Evolutionary conservation across 352 stramenopile genomes (phyloP), one percentile per base, ranked within the genome.

Genomic region (Phytopythium aichiense): DNA sequence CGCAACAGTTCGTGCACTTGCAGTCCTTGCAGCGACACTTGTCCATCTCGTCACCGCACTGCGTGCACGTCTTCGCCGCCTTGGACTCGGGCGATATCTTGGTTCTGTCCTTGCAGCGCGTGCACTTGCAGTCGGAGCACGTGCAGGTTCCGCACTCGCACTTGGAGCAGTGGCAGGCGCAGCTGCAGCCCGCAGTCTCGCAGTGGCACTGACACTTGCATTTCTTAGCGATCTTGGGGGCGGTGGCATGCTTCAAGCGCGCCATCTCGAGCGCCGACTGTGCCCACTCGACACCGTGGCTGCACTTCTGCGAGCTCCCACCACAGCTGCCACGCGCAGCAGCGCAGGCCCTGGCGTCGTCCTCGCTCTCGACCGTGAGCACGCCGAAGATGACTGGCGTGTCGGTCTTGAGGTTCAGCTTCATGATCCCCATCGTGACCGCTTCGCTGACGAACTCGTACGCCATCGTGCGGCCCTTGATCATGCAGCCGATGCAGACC

Each of bases 391-490:
- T 69, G 23, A 94, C 79, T 13, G 89, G 86, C 37, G 76, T 86
- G n/a, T 83, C 77, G 2, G 88, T 98, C 69, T 91, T 86, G 42
- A 99, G 75, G 61, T 94, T 94, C 49, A 99, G 91, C 71, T 96
- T 91, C 96, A 99, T 99, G 62, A 99, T 89, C 37, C 92, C 97
- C 69, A 91, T 91, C 25, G 91, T 78, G 23, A 97, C 87, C 35
- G 96, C 88, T 55, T 98, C 89, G 55, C 87, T 90, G 74, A 99
- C 98, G 69, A 98, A 99, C 84, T 99, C 95, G 70, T 98, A 99
- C 71, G 98, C 92, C 77, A 98, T 96, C 20, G 97, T 99, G 18
- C 95, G 90, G 28, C 96, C 96, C 55, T 98, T 98, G 58, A 97
- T 83, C 58, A 98, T 85, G 65, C 92, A 98, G 13, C 97, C 97